These are phyloP conservation scores for Penicilliopsis zonata DNA, from an alignment of 495 filamentous ascomycete species.

Conservation along the genomic window DNA sequence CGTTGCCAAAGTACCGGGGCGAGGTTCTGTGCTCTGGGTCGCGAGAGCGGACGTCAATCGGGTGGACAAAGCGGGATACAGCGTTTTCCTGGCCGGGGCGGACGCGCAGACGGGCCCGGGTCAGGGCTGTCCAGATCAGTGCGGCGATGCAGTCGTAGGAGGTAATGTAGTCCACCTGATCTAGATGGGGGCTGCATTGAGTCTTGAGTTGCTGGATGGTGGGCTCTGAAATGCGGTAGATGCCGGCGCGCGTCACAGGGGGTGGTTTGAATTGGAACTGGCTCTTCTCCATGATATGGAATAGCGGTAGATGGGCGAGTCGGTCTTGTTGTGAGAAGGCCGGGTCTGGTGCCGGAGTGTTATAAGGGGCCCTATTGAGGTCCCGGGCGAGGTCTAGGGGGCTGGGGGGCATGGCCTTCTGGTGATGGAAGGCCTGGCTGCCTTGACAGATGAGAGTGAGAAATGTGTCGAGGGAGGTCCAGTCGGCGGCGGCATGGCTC, in stretches of 20 bases:
- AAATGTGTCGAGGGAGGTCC: conserved; percentile 13
- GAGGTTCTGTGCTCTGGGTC: conserved; percentile 10
- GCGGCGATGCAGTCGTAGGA: conserved; percentile 17
- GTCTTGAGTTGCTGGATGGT: conserved; percentile 8
- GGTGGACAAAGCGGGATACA: conserved; percentile 8
- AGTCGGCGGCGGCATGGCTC: conserved; percentile 16
- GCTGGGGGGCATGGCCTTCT: conserved; percentile 6
- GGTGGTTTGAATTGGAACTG: conserved; percentile 5
- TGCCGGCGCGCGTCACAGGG: conserved; percentile 2
- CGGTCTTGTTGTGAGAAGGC: conserved; percentile 5
- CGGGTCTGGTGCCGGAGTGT: conserved; percentile 2
- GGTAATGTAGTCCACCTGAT: conserved; percentile 11
- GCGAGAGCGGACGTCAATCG: conserved; percentile 13
- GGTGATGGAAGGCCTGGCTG: conserved; percentile 8
- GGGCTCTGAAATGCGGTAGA: conserved; percentile 10
- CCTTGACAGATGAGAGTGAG: conserved; percentile 13
- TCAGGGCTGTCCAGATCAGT: conserved; percentile 12
- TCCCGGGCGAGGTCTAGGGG: conserved; percentile 11
- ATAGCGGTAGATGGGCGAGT: conserved; percentile 5
- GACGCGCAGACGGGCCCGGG: conserved; percentile 7
- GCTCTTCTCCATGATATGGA: conserved; percentile 10
- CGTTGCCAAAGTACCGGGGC: conserved; percentile 14
- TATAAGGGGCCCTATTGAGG: conserved; percentile 11
- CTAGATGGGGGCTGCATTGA: conserved; percentile 4
- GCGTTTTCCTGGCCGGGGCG: conserved; percentile 8